Evolutionary conservation across 768 basidiomycete species (phyloP).

Genomic region (Exsudoporus frostii): DNA sequence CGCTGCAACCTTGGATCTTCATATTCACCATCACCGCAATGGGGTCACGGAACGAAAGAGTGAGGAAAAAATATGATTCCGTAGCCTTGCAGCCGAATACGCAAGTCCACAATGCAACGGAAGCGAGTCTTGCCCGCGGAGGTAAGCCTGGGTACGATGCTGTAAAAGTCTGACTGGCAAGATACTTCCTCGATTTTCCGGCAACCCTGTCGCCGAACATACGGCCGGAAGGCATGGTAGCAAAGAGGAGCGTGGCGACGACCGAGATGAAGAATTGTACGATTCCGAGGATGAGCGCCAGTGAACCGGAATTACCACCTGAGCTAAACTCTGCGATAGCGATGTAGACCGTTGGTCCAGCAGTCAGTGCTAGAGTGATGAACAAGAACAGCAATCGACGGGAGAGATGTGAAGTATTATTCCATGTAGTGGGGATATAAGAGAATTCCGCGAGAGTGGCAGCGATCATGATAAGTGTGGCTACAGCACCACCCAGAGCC

Average conservation of each 20-base stretch:
- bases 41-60: slow-evolving; percentile 89
- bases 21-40: slow-evolving; percentile 95
- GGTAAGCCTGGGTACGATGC: slow-evolving; percentile 83
- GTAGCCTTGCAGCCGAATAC: slow-evolving; percentile 96
- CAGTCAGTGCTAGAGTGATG: slow-evolving; percentile 86
- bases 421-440: slow-evolving; percentile 98
- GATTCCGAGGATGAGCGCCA: slow-evolving; percentile 90
- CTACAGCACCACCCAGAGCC: slow-evolving; percentile 92
- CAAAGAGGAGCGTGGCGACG: slow-evolving; percentile 80
- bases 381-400: slow-evolving; percentile 87
- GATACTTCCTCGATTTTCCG: slow-evolving; percentile 93
- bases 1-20: slow-evolving; percentile 88
- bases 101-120: slow-evolving; percentile 81
- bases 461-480: slow-evolving; percentile 93
- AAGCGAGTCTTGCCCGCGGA: slow-evolving; percentile 66
- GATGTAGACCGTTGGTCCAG: slow-evolving; percentile 93
- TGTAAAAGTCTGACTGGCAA: slow-evolving; percentile 97
- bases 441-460: slow-evolving; percentile 95
- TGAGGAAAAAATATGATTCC: slow-evolving; percentile 98
- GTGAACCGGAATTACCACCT: slow-evolving; percentile 57
- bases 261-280: slow-evolving; percentile 96
- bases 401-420: slow-evolving; percentile 94
- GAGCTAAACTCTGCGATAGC: slow-evolving; percentile 71
- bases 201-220: slow-evolving; percentile 99
- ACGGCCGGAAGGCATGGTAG: slow-evolving; percentile 90